These are phyloP conservation scores for Tricholoma furcatifolium DNA, from an alignment of 768 basidiomycete genomes.

Conservation along the genomic window DNA sequence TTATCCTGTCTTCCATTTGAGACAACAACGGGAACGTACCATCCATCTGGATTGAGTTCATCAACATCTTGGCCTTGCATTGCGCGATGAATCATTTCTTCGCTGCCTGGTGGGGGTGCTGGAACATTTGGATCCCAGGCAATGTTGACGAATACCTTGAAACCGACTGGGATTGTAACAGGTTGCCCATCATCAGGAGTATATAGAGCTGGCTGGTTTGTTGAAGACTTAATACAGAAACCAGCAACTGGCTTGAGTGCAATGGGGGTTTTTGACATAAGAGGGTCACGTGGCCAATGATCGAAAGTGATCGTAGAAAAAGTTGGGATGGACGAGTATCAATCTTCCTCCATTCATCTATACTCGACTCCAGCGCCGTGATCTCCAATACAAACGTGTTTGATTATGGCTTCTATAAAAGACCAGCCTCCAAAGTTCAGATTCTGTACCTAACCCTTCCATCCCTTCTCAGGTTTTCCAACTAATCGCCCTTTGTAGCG, in stretches of 20 bases:
- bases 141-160: constrained; percentile 75
- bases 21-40: constrained; percentile 71
- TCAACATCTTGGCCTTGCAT: constrained; percentile 50
- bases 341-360: constrained; percentile 9
- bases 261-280: constrained; percentile 27
- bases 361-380: constrained; percentile 7
- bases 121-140: constrained; percentile 71
- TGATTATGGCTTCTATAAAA: constrained; percentile 23
- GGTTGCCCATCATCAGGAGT: constrained; percentile 27
- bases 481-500: constrained; percentile 29
- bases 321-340: background rate
- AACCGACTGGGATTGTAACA: constrained; percentile 40
- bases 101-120: constrained; percentile 59
- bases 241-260: constrained; percentile 59
- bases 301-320: background rate
- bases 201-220: constrained; percentile 39
- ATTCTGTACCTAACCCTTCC: constrained; percentile 31
- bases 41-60: constrained; percentile 38
- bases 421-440: constrained; percentile 22
- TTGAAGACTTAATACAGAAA: constrained; percentile 67
- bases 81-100: constrained; percentile 57
- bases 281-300: background rate
- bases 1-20: constrained; percentile 60
- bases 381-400: constrained; percentile 14
- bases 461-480: constrained; percentile 19